Evolutionary conservation across 2,329 filamentous ascomycete species (phyloP), one percentile per base, ranked within the genome.

Genomic region (Penicillium paneum): DNA sequence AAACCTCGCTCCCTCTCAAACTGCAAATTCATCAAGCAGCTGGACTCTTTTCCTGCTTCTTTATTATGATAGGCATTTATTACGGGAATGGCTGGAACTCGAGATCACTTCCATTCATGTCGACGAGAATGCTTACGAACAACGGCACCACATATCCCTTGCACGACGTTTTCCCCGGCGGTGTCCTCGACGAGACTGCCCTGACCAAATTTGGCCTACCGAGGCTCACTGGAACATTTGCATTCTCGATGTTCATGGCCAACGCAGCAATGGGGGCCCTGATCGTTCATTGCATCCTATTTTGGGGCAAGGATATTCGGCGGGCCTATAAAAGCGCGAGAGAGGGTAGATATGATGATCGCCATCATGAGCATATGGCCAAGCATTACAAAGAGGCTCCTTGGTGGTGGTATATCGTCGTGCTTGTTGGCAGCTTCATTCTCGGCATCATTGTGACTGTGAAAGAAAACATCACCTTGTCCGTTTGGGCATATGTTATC

Each of bases 221-320:
- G 0, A 73, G 64, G 8, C 64, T 84, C 3, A 76, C 76, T 0
- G 81, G 79, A 1, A 74, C 67, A 0, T 83, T 83, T 59, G 80
- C 79, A 0, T 82, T 78, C 41, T 69, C 76, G 2, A 74, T 83
- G 72, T 78, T 84, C 56, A 83, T 83, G 71, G 79, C 81, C 2
- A 83, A 83, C 65, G 78, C 79, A 57, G 80, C 81, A 31, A 84
- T 84, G 45, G 82, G 82, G 2, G 82, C 82, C 5, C 64, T 84
- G 24, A 70, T 83, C 28, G 64, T 74, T 3, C 82, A 84, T 56
- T 78, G 76, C 56, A 54, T 79, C 46, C 64, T 83, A 5, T 84
- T 85, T 62, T 84, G 80, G 79, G 79, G 81, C 3, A 73, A 73
- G 5, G 82, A 84, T 54, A 73, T 83, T n/a, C 43, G 71, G 3